These are phyloP conservation scores for Melastoma malabathricum DNA, from an alignment of 345 rosid species.

Conservation along the genomic window DNA sequence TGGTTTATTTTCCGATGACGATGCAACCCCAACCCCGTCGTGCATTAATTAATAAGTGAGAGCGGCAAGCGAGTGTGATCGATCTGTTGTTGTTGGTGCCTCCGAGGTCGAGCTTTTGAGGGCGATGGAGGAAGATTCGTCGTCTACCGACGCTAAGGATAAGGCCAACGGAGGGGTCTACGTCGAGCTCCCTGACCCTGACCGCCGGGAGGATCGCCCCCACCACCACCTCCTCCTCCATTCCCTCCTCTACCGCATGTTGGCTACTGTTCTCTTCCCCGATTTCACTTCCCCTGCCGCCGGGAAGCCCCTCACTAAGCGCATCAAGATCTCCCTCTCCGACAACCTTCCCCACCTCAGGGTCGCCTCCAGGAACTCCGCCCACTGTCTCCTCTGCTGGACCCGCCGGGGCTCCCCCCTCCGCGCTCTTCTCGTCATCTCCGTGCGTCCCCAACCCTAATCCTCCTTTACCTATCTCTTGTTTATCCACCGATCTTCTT, in stretches of 20 bases:
- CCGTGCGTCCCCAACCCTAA: conserved; percentile 27
- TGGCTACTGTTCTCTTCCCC: conserved; percentile 35
- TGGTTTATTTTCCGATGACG: too few relatives aligned
- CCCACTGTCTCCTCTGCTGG: conserved; percentile 42
- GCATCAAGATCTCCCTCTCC: conserved; percentile 31
- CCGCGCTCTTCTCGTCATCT: conserved; percentile 70
- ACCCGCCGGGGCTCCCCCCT: conserved; percentile 66
- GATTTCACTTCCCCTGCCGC: conserved; percentile 14
- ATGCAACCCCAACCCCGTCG: too few relatives aligned
- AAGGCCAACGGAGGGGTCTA: conserved; percentile 8
- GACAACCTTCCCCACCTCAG: conserved; percentile 41
- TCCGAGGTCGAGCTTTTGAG: too few relatives aligned
- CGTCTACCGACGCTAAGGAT: neutral
- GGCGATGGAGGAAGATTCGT: too few relatives aligned
- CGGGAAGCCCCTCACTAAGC: conserved; percentile 32
- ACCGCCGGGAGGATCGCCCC: too few relatives aligned
- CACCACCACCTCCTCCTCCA: conserved; percentile 35
- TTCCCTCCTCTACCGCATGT: conserved; percentile 31
- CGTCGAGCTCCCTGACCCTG: too few relatives aligned
- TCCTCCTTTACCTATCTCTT: neutral
- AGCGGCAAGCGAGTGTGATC: too few relatives aligned
- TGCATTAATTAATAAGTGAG: too few relatives aligned
- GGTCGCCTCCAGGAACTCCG: conserved; percentile 41
- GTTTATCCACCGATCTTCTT: neutral
- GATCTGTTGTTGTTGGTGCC: too few relatives aligned